A percentile compares a stretch with the other conserved stretches of the same genome.
phyloP scores from a whole-genome alignment of 495 filamentous ascomycete genomes.

The Podospora pseudopauciseta region DNA sequence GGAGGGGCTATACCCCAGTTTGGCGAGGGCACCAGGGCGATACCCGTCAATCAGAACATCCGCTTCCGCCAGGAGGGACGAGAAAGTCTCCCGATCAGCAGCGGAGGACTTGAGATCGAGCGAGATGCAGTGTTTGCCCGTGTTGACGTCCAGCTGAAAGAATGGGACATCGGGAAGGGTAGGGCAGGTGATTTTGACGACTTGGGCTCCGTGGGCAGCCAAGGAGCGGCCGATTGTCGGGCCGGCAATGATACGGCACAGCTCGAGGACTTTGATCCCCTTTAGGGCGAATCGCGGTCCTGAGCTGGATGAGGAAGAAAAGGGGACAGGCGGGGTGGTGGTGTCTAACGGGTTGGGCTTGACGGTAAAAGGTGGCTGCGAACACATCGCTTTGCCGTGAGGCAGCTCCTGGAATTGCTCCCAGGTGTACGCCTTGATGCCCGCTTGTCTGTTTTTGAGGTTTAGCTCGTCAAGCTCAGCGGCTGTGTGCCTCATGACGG shows the following conservation, averaged over 20 bases:
- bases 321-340: slow-evolving; percentile 47
- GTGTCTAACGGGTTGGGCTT: slow-evolving; percentile 11
- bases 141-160: slow-evolving; percentile 77
- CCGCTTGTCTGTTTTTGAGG: slow-evolving; percentile 58
- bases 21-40: slow-evolving; percentile 61
- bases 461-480: slow-evolving; percentile 65
- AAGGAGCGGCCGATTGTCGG: slow-evolving; percentile 64
- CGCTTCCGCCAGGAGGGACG: slow-evolving; percentile 55
- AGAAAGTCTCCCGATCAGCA: slow-evolving; percentile 53
- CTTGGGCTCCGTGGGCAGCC: slow-evolving; percentile 63
- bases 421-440: slow-evolving; percentile 61
- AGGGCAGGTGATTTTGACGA: slow-evolving; percentile 68
- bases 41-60: slow-evolving; percentile 65
- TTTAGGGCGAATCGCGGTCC: slow-evolving; percentile 46
- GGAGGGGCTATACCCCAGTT: slow-evolving; percentile 60
- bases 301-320: slow-evolving; percentile 36
- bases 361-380: slow-evolving; percentile 30
- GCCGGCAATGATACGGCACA: slow-evolving; percentile 62
- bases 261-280: slow-evolving; percentile 59
- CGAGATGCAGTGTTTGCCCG: slow-evolving; percentile 55
- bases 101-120: slow-evolving; percentile 55
- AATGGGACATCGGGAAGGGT: slow-evolving; percentile 69
- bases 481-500: slow-evolving; percentile 60
- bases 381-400: slow-evolving; percentile 45
- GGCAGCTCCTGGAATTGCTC: slow-evolving; percentile 60